Evolutionary conservation across 192 early-diverging fungal species (phyloP), one percentile per base, ranked within the genome.

Genomic region (Rhizophagus prolifer): DNA sequence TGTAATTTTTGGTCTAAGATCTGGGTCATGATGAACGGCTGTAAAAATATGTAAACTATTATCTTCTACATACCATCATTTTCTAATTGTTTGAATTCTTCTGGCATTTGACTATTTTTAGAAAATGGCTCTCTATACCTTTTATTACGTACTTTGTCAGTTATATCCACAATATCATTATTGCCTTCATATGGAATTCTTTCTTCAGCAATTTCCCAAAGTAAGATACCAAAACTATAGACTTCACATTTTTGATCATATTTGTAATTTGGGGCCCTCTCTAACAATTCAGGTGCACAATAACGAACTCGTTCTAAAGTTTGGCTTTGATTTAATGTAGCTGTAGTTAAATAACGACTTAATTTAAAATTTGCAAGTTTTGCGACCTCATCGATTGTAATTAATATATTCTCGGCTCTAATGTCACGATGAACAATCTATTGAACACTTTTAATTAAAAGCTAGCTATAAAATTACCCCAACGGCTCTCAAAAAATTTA

Each of bases 351-450:
- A 7, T 38, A 16, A 12, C 64, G 63, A 67, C 31, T 44, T 46
- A 21, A 58, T 25, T 76, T n/a, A 36, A 76, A 76, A 65, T 76
- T 76, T 31, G 74, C 46, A 44, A 76, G 25, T 65, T 76, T 76
- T 31, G 74, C 25, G 21, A 34, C 47, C 2, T 46, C 12, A n/a
- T 41, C 4, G 4, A n/a, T 5, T 28, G 74, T 76, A 26, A 76
- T 60, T 64, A 76, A 21, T 38, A 76, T 58, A 67, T 76, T 76
- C 54, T 28, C 28, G 21, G 63, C 66, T 30, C 74, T 63, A 41
- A 76, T 54, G 21, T 76, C 74, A 67, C 47, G 74, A 50, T 76
- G 74, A 4, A 76, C 31, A 23, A 67, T 67, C 16, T 21, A 47
- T 34, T 31, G 3, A 31, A 47, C 2, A 47, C 0, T 14, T 14